These are phyloP conservation scores for Davidsoniella virescens DNA, from an alignment of 2,329 filamentous ascomycete genomes.

Conservation along the genomic window DNA sequence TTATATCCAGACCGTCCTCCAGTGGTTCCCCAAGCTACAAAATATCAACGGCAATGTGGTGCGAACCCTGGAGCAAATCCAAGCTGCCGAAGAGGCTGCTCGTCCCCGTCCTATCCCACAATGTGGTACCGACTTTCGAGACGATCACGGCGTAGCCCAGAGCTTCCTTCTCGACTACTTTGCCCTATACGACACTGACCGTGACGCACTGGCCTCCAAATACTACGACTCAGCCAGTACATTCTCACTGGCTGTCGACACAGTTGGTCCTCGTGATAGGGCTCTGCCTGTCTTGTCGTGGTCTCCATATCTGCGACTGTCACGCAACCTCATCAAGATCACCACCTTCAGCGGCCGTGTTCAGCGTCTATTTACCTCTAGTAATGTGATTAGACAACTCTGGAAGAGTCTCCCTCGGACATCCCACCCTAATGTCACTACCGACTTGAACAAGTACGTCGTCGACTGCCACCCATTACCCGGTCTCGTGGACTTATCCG, in stretches of 20 bases:
- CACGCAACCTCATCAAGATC: slow-evolving; percentile 61
- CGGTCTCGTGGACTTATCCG: slow-evolving; percentile 52
- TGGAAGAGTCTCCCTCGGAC: slow-evolving; percentile 60
- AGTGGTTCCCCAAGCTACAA: slow-evolving; percentile 70
- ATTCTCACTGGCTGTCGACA: slow-evolving; percentile 63
- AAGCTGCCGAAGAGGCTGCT: slow-evolving; percentile 32
- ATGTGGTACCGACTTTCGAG: slow-evolving; percentile 52
- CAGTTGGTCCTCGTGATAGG: slow-evolving; percentile 33
- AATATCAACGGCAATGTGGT: slow-evolving; percentile 61
- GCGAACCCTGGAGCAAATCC: slow-evolving; percentile 54
- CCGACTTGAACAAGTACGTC: slow-evolving; percentile 56
- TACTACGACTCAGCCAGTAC: slow-evolving; percentile 63
- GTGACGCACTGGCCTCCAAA: slow-evolving; percentile 41
- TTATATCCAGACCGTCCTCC: slow-evolving; percentile 51
- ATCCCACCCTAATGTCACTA: slow-evolving; percentile 53
- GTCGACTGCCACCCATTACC: slow-evolving; percentile 66
- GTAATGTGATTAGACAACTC: slow-evolving; percentile 44
- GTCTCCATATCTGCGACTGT: slow-evolving; percentile 60
- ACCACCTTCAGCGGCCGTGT: slow-evolving; percentile 42
- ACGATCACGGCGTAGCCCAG: slow-evolving; percentile 58
- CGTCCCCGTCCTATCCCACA: slow-evolving; percentile 43
- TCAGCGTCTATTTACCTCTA: slow-evolving; percentile 49
- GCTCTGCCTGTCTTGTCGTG: slow-evolving; percentile 38
- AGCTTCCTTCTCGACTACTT: slow-evolving; percentile 64
- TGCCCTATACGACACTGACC: slow-evolving; percentile 54